Conservation (phyloP, 139 green algal species). For the Haematococcus lacustris region DNA sequence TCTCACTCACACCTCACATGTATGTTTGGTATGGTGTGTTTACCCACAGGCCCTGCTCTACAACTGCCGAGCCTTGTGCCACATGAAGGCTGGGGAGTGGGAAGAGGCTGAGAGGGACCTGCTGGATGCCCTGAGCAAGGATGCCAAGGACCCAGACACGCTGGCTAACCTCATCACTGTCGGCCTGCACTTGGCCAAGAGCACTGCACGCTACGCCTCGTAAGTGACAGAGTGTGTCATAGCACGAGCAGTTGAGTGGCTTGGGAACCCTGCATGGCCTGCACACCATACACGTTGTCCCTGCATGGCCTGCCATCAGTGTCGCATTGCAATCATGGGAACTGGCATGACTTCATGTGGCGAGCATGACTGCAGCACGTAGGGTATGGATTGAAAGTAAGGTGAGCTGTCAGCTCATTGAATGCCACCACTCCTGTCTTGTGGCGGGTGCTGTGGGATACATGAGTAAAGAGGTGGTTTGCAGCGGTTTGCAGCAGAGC, state of each 20-base stretch:
- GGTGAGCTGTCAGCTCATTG: too few relatives aligned
- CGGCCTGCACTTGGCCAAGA: constrained; percentile 80
- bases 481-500: not conserved
- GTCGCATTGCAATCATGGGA: not conserved
- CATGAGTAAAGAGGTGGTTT: not conserved
- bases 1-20: too few relatives aligned
- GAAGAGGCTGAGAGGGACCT: constrained; percentile 65
- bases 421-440: not conserved
- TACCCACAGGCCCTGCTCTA: constrained; percentile 59
- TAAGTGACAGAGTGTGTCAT: constrained; percentile 19
- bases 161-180: constrained; percentile 83
- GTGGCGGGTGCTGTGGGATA: not conserved
- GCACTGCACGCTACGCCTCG: constrained; percentile 49
- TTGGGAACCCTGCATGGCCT: not conserved
- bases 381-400: not conserved
- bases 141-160: constrained; percentile 79
- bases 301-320: not conserved
- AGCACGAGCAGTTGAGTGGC: not conserved
- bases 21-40: too few relatives aligned
- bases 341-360: not conserved
- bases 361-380: not conserved
- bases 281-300: not conserved
- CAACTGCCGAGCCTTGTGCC: constrained; percentile 80
- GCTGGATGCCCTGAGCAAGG: constrained; percentile 76
- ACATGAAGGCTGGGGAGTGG: constrained; percentile 84